A percentile compares a stretch with the other conserved stretches of the same genome.
Evolutionary conservation across 1,284 basidiomycete species (phyloP).

Genomic region (Ceratobasidium sp.): DNA sequence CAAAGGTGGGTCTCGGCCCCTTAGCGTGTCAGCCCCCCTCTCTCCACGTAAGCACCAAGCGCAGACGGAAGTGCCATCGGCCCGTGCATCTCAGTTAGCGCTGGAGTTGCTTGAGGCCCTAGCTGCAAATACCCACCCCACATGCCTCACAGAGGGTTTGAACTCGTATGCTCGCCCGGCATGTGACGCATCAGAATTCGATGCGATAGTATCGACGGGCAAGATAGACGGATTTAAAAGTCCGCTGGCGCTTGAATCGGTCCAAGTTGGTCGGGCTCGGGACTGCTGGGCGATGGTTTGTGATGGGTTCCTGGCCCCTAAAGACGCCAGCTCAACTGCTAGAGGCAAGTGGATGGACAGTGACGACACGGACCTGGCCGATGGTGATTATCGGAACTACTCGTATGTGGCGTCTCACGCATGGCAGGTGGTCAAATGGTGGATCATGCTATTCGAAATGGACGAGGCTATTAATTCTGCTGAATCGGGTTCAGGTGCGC

Average conservation of each 20-base stretch:
- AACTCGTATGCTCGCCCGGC: constrained; percentile 11
- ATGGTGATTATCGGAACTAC: neutral
- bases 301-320: neutral
- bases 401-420: constrained; percentile 9
- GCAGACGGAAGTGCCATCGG: constrained; percentile 15
- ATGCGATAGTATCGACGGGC: neutral
- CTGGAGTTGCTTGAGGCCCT: constrained; percentile 15
- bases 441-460: constrained; percentile 10
- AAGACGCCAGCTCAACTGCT: neutral
- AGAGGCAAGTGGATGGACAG: neutral
- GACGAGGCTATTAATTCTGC: neutral
- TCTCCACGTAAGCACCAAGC: constrained; percentile 5
- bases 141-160: neutral
- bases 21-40: neutral
- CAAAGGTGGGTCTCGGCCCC: neutral
- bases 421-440: constrained; percentile 12
- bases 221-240: constrained; percentile 1
- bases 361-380: neutral
- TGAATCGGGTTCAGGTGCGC: constrained; percentile 7
- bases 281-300: constrained; percentile 20
- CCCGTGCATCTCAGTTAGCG: constrained; percentile 4
- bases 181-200: neutral
- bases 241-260: neutral
- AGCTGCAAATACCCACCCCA: constrained; percentile 1
- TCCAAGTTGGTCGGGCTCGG: constrained; percentile 4